Percentiles rank a stretch among this genome's conserved stretches.
phyloP scores from a whole-genome alignment of 2,329 filamentous ascomycete genomes.

The Myriosclerotinia curreyana region DNA sequence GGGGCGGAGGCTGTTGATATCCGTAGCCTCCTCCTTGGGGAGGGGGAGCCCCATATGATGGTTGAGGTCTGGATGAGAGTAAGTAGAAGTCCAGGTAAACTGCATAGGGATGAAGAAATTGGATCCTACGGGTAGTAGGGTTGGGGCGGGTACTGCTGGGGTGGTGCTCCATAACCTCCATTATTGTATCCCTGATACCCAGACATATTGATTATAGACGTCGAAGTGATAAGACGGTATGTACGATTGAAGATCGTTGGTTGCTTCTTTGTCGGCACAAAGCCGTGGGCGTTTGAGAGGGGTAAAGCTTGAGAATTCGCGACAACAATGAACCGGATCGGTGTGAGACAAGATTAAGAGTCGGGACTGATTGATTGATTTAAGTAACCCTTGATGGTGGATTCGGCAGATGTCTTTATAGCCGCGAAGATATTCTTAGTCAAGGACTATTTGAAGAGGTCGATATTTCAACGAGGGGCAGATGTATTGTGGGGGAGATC shows the following conservation, averaged over 20 bases:
- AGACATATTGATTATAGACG: constrained; percentile 49
- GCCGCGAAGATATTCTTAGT: constrained; percentile 4
- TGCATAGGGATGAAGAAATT: constrained; percentile 13
- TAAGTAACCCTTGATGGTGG: constrained; percentile 11
- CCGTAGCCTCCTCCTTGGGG: constrained; percentile 44
- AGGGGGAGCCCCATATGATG: constrained; percentile 35
- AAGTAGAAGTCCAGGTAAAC: constrained; percentile 3
- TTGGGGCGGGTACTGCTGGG: constrained; percentile 42
- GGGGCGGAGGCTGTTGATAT: constrained; percentile 49
- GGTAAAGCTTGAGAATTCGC: not conserved
- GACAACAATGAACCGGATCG: constrained; percentile 8
- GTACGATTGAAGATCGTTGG: not conserved
- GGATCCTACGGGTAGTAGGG: constrained; percentile 50
- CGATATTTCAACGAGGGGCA: constrained; percentile 8
- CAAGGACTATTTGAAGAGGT: not conserved
- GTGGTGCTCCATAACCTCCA: constrained; percentile 44
- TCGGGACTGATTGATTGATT: not conserved
- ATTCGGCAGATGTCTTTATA: constrained; percentile 20
- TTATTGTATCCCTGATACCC: constrained; percentile 59
- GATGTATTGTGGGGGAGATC: constrained; percentile 1
- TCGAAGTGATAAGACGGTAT: not conserved
- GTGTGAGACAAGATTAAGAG: constrained; percentile 2
- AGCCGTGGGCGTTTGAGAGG: constrained; percentile 6
- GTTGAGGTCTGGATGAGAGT: constrained; percentile 27
- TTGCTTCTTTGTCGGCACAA: constrained; percentile 1